A percentile compares a stretch with the other conserved stretches of the same genome.
These are phyloP conservation scores for Candida hispaniensis DNA, from an alignment of 805 yeast species.

Conservation along the genomic window DNA sequence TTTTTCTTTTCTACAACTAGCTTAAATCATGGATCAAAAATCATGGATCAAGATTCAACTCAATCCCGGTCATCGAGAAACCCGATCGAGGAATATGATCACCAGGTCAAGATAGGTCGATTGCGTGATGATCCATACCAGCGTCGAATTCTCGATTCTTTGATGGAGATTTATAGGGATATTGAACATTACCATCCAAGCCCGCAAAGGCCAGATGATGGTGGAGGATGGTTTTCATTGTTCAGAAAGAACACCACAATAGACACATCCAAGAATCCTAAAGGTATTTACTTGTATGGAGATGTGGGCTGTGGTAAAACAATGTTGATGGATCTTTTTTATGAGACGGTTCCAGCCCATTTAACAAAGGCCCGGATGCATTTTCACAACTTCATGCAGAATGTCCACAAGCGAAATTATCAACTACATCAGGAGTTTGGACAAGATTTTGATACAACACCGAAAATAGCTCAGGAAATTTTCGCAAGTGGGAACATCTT, in stretches of 20 bases:
- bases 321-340: conserved; percentile 94
- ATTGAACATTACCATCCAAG: conserved; percentile 55
- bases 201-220: conserved; percentile 41
- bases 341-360: conserved; percentile 67
- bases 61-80: conserved; percentile 14
- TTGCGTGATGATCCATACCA: conserved; percentile 67
- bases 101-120: conserved; percentile 25
- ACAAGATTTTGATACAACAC: conserved; percentile 72
- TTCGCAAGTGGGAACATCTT: conserved; percentile 65
- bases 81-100: conserved; percentile 30
- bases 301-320: conserved; percentile 99
- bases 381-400: conserved; percentile 96
- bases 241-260: conserved; percentile 11
- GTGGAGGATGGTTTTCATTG: conserved; percentile 17
- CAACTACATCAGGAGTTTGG: conserved; percentile 56
- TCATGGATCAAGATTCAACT: no score
- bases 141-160: conserved; percentile 50
- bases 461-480: conserved; percentile 71
- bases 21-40: no score
- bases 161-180: conserved; percentile 48
- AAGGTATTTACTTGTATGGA: conserved; percentile 87
- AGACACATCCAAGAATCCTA: conserved; percentile 20
- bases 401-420: conserved; percentile 78
- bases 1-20: no score
- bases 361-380: conserved; percentile 74